phyloP scores from a whole-genome alignment of 2,329 filamentous ascomycete species.

The Botrytis tulipae region DNA sequence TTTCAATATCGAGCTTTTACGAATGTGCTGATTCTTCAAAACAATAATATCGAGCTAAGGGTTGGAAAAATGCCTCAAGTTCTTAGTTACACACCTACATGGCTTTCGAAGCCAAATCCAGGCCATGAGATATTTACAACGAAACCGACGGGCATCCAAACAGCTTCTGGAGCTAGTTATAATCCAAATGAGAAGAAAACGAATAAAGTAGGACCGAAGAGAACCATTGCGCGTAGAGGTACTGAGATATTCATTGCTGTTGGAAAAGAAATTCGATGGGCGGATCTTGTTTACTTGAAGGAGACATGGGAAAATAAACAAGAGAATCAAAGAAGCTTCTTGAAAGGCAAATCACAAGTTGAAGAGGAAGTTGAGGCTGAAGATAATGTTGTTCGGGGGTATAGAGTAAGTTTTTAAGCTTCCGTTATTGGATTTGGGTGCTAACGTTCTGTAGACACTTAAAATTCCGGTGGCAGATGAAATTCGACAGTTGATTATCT shows the following conservation, averaged over 20 bases:
- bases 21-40: conserved; percentile 20
- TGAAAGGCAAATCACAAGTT: conserved; percentile 27
- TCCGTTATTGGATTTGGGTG: conserved; percentile 22
- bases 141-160: conserved; percentile 39
- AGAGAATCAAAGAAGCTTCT: conserved; percentile 27
- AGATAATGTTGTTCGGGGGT: conserved; percentile 43
- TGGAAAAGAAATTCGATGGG: conserved; percentile 89
- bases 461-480: conserved; percentile 75
- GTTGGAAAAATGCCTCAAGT: conserved; percentile 72
- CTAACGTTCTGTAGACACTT: conserved; percentile 58
- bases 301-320: conserved; percentile 51
- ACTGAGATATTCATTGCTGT: conserved; percentile 87
- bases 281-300: conserved; percentile 78
- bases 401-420: conserved; percentile 46
- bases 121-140: conserved; percentile 75
- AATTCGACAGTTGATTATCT: conserved; percentile 82
- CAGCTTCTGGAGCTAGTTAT: conserved; percentile 26
- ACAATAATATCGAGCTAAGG: conserved; percentile 25
- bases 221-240: conserved; percentile 75
- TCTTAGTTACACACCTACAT: conserved; percentile 79
- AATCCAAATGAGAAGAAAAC: conserved; percentile 43
- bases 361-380: conserved; percentile 30
- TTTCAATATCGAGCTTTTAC: conserved; percentile 23
- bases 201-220: conserved; percentile 49
- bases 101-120: conserved; percentile 75